A percentile compares a stretch with the other conserved stretches of the same genome.
Conservation (phyloP, 2,329 filamentous ascomycete species). For the Rasamsonia emersonii region DNA sequence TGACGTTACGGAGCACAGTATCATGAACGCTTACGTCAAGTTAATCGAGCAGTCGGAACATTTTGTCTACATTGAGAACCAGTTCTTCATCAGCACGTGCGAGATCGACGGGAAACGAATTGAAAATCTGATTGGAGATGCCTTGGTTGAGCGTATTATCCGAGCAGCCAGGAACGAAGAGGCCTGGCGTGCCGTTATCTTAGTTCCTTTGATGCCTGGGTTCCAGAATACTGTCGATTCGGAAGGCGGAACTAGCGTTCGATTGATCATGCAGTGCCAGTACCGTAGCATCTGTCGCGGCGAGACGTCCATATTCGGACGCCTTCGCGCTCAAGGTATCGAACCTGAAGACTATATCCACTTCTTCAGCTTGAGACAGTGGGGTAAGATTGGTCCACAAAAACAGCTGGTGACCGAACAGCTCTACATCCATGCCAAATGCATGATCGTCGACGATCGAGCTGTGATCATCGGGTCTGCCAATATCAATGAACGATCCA, state of each 20-base stretch:
- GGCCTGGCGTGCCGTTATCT: conserved; percentile 79
- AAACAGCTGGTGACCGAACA: conserved; percentile 87
- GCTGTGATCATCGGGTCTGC: conserved; percentile 91
- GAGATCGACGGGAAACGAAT: conserved; percentile 82
- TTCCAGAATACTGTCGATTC: conserved; percentile 96
- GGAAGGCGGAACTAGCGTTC: conserved; percentile 87
- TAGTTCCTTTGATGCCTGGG: conserved; percentile 95
- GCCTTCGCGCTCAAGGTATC: conserved; percentile 68
- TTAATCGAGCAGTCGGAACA: conserved; percentile 93
- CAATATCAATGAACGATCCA: conserved; percentile 96
- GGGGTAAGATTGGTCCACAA: conserved; percentile 79
- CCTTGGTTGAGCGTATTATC: conserved; percentile 83
- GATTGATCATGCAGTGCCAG: conserved; percentile 94
- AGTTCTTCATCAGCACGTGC: conserved; percentile 94
- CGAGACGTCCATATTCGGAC: conserved; percentile 82
- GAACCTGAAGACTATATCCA: conserved; percentile 92
- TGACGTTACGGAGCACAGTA: conserved; percentile 81
- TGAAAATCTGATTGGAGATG: conserved; percentile 88
- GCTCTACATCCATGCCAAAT: conserved; percentile 95
- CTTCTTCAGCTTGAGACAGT: conserved; percentile 86
- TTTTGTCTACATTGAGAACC: conserved; percentile 97
- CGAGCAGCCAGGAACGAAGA: conserved; percentile 75
- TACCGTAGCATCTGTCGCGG: conserved; percentile 93
- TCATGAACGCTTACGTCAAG: conserved; percentile 90
- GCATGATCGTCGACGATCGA: conserved; percentile 90